Evolutionary conservation across 331 rosid species (phyloP).

Genomic region (Pyrus hybrid): DNA sequence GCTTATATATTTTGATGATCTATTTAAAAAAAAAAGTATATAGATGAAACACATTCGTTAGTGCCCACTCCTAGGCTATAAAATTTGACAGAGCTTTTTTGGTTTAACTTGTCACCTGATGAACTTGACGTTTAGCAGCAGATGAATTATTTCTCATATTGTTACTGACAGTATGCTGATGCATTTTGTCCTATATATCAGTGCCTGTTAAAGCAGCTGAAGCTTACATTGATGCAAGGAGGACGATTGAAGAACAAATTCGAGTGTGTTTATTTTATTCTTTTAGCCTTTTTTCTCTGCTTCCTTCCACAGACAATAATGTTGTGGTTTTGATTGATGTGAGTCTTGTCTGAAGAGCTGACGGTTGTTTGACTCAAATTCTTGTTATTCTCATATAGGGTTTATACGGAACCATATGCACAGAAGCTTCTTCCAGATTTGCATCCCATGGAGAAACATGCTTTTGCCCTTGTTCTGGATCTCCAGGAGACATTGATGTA

Average conservation of each 20-base stretch:
- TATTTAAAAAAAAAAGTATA: too few relatives aligned
- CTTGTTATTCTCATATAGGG: conserved; percentile 39
- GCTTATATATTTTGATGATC: too few relatives aligned
- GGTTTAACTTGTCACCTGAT: not conserved
- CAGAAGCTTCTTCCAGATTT: conserved; percentile 98
- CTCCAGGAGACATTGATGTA: conserved; percentile 82
- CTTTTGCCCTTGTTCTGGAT: conserved; percentile 92
- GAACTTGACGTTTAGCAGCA: not conserved
- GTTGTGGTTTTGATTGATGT: not conserved
- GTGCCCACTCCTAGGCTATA: not conserved
- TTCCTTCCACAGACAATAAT: conserved; percentile 3
- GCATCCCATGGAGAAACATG: too few relatives aligned
- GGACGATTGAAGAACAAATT: too few relatives aligned
- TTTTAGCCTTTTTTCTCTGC: not conserved
- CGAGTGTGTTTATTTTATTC: conserved; percentile 29
- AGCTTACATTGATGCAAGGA: conserved; percentile 64
- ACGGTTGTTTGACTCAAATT: conserved; percentile 13
- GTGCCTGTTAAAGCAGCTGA: conserved; percentile 81
- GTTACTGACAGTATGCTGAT: conserved; percentile 12
- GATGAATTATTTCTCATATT: not conserved
- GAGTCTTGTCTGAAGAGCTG: not conserved
- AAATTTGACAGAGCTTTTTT: not conserved
- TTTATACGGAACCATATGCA: conserved; percentile 71
- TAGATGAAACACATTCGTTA: too few relatives aligned
- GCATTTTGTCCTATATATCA: conserved; percentile 24